phyloP scores from a whole-genome alignment of 768 basidiomycete species.

The Goffeauzyma gilvescens region DNA sequence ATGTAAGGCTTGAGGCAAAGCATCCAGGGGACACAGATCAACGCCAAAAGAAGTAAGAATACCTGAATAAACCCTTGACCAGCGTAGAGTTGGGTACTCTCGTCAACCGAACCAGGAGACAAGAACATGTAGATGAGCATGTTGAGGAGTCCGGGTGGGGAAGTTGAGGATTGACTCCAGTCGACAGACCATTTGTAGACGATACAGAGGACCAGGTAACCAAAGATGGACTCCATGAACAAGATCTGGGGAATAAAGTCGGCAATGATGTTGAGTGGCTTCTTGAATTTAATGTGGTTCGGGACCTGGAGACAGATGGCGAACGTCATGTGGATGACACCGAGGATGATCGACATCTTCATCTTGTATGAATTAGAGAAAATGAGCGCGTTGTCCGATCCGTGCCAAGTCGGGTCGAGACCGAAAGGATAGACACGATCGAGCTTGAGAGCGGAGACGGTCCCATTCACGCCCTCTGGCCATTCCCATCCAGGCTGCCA shows the following conservation, averaged over 20 bases:
- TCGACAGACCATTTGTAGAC: constrained; percentile 93
- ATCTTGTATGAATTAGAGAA: constrained; percentile 99
- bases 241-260: constrained; percentile 96
- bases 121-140: constrained; percentile 84
- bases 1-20: constrained; percentile 80
- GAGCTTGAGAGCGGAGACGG: constrained; percentile 40
- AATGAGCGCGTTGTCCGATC: constrained; percentile 68
- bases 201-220: constrained; percentile 83
- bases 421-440: constrained; percentile 78
- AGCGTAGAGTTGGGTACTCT: constrained; percentile 52
- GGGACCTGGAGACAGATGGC: constrained; percentile 88
- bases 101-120: constrained; percentile 59
- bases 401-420: constrained; percentile 88
- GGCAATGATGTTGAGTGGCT: constrained; percentile 64
- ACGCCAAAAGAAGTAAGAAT: constrained; percentile 55
- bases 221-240: constrained; percentile 94
- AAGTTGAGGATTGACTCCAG: constrained; percentile 51
- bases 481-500: constrained; percentile 83
- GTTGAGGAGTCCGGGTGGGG: constrained; percentile 71
- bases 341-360: constrained; percentile 95
- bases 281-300: constrained; percentile 86
- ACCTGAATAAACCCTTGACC: constrained; percentile 76
- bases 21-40: constrained; percentile 86
- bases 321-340: constrained; percentile 98
- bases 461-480: constrained; percentile 39